Base-by-base conservation (phyloP, 2,329 filamentous ascomycete genomes). In the Botrytis medusae region DNA sequence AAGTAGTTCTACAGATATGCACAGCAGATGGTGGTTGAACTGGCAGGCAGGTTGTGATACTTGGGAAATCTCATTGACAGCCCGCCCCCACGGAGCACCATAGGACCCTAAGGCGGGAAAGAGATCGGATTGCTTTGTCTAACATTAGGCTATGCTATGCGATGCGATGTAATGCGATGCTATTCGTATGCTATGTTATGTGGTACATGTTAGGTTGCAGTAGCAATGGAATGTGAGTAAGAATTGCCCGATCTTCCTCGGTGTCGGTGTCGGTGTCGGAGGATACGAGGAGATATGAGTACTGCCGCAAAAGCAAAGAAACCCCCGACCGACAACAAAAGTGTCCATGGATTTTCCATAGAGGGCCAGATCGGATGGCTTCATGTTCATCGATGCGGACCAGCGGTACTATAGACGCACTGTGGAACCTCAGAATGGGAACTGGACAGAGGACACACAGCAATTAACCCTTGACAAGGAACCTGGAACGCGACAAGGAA, bases 281-380 rank as follows among this genome's bases (percentile, higher is more conserved):
- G 69, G 69, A 71, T 71, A 63, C 69, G 32, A 71, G 42, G n/a
- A 46, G 20, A 42, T 7, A 44, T 71, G 42, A 59, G 32, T 32
- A 64, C 44, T 71, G 57, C 65, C 51, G 65, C 65, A 69, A 51
- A 51, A 51, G 63, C 25, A 70, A 62, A 48, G 54, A n/a, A 70
- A 62, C 61, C 8, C 40, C 40, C 40, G 68, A 44, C 40, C 29
- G 67, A 32, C 37, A 44, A 69, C 37, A 29, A n/a, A 42, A 62
- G 37, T 9, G 37, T 42, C 37, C 37, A 42, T 42, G 60, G 37
- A 65, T 65, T 64, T 5, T 65, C 40, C 29, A 48, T 5, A 34
- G 63, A 51, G 37, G 25, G 25, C 12, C 37, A 29, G 25, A 63
- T 42, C 25, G 25, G 22, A 42, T 63, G 60, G 60, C 40, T 63